phyloP scores from a whole-genome alignment of 148 eudicot genomes.

The Rhododendron kiyosumense region DNA sequence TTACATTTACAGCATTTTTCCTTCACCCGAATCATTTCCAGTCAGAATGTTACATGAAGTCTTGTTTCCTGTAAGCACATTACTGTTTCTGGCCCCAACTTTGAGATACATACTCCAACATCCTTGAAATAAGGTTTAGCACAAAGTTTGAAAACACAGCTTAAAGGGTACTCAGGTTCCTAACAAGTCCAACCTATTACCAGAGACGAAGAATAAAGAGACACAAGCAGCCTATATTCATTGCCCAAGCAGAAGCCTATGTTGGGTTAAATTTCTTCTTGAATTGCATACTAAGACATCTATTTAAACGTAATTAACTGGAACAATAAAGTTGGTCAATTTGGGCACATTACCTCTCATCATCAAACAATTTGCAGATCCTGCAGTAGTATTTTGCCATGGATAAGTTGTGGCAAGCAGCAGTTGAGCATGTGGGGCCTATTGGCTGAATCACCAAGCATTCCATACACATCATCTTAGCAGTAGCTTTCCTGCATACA shows the following conservation, averaged over 20 bases:
- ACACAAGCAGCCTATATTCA: neutral
- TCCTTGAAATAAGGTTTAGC: neutral
- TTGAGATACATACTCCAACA: neutral
- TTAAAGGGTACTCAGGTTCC: neutral
- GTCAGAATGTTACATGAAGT: neutral
- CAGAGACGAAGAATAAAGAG: neutral
- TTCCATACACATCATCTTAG: constrained; percentile 94
- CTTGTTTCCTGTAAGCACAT: neutral
- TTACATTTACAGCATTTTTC: neutral
- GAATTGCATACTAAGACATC: neutral
- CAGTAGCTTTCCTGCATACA: constrained; percentile 65
- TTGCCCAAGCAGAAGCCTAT: neutral
- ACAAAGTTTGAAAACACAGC: neutral
- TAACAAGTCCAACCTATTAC: neutral
- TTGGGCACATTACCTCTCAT: constrained; percentile 56
- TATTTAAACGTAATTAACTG: neutral
- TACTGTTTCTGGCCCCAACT: neutral
- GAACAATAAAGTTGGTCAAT: constrained; percentile 5
- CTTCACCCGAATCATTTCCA: neutral
- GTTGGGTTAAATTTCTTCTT: neutral
- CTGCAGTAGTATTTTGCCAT: constrained; percentile 88
- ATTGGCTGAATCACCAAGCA: constrained; percentile 84
- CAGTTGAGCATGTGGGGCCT: constrained; percentile 55
- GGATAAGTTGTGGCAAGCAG: constrained; percentile 52
- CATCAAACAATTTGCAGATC: constrained; percentile 90